Conservation (phyloP, 768 basidiomycete genomes). For the Leccinum aurantiacum region DNA sequence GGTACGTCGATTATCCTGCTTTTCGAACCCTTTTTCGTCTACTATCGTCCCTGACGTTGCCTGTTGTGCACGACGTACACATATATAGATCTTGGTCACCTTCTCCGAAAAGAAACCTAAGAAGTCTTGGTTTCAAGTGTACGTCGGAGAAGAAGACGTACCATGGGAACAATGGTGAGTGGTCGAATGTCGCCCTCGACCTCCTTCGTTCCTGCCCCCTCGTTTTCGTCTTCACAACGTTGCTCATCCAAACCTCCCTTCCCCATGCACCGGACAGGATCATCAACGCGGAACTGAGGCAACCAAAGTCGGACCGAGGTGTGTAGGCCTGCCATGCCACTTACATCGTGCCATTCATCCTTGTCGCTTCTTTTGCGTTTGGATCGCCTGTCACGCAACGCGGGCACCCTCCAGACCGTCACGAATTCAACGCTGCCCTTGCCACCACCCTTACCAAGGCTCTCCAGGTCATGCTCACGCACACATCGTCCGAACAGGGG, state of each 20-base stretch:
- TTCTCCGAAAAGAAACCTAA: constrained; percentile 76
- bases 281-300: constrained; percentile 76
- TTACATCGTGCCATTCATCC: neutral
- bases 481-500: constrained; percentile 78
- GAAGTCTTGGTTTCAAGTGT: constrained; percentile 76
- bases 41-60: neutral
- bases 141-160: constrained; percentile 75
- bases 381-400: neutral
- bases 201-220: neutral
- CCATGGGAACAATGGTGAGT: constrained; percentile 85
- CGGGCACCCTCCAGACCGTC: constrained; percentile 37
- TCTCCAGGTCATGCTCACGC: constrained; percentile 66
- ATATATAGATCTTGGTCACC: constrained; percentile 57
- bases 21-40: neutral
- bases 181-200: neutral
- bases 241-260: neutral
- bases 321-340: constrained; percentile 19
- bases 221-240: neutral
- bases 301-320: constrained; percentile 68
- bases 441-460: constrained; percentile 62
- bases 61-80: neutral
- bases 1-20: constrained; percentile 36
- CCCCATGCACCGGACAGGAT: constrained; percentile 45
- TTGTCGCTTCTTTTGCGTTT: neutral
- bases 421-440: constrained; percentile 57